phyloP scores from a whole-genome alignment of 164 flowering plant species.

The Vitis amurensis region DNA sequence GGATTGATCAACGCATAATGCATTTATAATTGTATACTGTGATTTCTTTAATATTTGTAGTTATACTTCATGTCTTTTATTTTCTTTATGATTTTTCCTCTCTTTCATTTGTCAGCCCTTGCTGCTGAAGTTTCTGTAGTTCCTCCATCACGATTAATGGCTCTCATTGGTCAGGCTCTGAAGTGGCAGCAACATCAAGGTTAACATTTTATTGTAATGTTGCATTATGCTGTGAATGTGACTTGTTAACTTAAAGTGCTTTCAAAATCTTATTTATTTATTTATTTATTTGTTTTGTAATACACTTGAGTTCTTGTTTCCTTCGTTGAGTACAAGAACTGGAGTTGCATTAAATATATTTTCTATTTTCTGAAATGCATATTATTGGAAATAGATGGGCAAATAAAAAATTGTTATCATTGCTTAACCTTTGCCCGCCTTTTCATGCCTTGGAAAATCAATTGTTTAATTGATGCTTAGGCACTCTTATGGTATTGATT shows the following conservation, averaged over 20 bases:
- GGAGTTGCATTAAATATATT: no score
- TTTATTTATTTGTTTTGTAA: not conserved
- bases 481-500: no score
- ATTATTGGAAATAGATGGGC: no score
- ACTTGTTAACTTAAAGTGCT: not conserved
- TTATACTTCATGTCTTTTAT: not conserved
- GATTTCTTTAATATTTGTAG: no score
- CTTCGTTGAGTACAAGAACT: not conserved
- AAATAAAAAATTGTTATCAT: no score
- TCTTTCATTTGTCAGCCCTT: slow-evolving; percentile 52
- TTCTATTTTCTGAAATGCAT: no score
- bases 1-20: no score
- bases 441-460: no score
- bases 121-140: slow-evolving; percentile 94
- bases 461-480: no score
- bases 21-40: no score
- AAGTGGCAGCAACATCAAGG: slow-evolving; percentile 99
- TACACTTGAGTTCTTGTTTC: not conserved
- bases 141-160: slow-evolving; percentile 96
- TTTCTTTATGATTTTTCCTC: not conserved
- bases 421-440: no score
- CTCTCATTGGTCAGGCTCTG: slow-evolving; percentile 93
- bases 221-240: not conserved
- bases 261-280: not conserved
- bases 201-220: slow-evolving; percentile 13